Conservation (phyloP, 352 stramenopile genomes). For the Globisporangium viniferum region DNA sequence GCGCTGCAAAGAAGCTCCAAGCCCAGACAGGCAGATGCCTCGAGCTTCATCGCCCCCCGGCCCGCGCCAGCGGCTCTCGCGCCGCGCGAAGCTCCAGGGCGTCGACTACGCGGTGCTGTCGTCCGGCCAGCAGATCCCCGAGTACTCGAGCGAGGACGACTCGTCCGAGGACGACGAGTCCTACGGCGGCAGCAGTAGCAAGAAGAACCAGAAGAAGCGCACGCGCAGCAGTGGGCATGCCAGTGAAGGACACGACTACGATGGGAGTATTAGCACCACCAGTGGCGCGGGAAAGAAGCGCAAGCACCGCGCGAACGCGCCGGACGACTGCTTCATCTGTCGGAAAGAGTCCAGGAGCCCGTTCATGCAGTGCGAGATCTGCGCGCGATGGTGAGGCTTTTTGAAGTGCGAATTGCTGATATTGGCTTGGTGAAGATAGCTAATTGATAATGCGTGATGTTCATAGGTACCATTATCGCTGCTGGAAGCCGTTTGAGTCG, state of each 20-base stretch:
- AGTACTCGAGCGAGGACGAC: constrained; percentile 73
- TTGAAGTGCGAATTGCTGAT: neutral
- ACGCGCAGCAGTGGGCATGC: neutral
- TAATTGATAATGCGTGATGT: neutral
- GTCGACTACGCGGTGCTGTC: constrained; percentile 80
- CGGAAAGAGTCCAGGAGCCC: constrained; percentile 33
- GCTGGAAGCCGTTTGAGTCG: constrained; percentile 48
- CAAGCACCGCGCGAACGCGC: constrained; percentile 34
- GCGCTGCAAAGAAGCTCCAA: neutral
- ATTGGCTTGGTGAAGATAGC: neutral
- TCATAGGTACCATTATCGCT: constrained; percentile 47
- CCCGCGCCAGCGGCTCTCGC: constrained; percentile 33
- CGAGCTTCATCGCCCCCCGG: neutral
- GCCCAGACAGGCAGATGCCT: too few species aligned
- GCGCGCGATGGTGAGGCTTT: constrained; percentile 48
- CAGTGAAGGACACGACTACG: neutral
- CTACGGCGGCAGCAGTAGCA: constrained; percentile 23
- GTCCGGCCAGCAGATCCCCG: constrained; percentile 72
- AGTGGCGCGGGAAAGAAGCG: constrained; percentile 3
- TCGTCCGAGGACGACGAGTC: constrained; percentile 47
- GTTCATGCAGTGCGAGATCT: constrained; percentile 76
- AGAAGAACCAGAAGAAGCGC: constrained; percentile 8
- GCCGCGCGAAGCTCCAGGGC: constrained; percentile 69
- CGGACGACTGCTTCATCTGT: constrained; percentile 60
- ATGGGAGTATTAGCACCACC: neutral